A percentile compares a stretch with the other conserved stretches of the same genome.
Evolutionary conservation across 2,329 filamentous ascomycete species (phyloP).

Genomic region (Parasarocladium wereldwijsianum): DNA sequence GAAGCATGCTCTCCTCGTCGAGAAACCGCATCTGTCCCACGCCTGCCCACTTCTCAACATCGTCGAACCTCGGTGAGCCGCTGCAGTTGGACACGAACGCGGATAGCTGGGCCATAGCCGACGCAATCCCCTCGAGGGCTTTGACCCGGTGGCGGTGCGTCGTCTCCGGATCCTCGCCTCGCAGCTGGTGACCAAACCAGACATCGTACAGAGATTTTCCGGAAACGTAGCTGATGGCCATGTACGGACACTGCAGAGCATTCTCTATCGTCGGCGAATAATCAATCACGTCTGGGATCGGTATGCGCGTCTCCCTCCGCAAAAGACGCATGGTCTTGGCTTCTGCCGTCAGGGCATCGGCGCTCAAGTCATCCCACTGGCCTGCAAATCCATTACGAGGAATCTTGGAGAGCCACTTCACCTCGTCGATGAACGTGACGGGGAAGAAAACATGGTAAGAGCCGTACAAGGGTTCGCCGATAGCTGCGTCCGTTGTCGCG

Average conservation of each 20-base stretch:
- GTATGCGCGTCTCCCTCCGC: constrained; percentile 14
- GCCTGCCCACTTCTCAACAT: background rate
- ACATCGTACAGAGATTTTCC: constrained; percentile 12
- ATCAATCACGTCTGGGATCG: constrained; percentile 14
- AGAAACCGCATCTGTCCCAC: constrained; percentile 1
- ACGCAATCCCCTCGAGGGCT: constrained; percentile 8
- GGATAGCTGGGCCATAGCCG: constrained; percentile 10
- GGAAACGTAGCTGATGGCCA: constrained; percentile 12
- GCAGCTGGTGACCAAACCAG: constrained; percentile 12
- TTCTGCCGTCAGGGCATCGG: constrained; percentile 10
- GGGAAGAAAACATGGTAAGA: constrained; percentile 12
- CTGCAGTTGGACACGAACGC: constrained; percentile 6
- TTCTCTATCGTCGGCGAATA: constrained; percentile 13
- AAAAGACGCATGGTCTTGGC: constrained; percentile 15
- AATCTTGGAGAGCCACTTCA: constrained; percentile 11
- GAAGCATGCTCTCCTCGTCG: constrained; percentile 7
- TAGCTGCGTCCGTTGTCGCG: background rate
- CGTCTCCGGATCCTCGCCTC: constrained; percentile 5
- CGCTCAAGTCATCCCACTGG: constrained; percentile 8
- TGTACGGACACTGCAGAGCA: constrained; percentile 12
- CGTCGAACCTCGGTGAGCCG: background rate
- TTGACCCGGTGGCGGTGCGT: constrained; percentile 1
- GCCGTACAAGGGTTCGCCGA: constrained; percentile 9
- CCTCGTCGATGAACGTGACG: constrained; percentile 8
- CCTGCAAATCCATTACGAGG: constrained; percentile 9